Evolutionary conservation across 768 basidiomycete genomes (phyloP), one percentile per base, ranked within the genome.

Genomic region (Collybiopsis confluens): DNA sequence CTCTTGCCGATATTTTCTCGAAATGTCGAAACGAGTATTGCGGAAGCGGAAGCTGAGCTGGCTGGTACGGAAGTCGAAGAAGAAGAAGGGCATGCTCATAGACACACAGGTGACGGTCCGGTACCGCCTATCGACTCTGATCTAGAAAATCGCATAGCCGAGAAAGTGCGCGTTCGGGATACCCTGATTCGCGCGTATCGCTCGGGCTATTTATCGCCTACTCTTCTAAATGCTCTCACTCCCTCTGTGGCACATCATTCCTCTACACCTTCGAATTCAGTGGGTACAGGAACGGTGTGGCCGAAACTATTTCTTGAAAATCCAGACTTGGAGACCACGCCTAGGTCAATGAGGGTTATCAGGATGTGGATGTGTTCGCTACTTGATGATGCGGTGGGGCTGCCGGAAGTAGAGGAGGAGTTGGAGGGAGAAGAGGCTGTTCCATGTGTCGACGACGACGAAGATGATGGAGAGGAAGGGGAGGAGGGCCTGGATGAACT

Each of bases 241-340:
- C 26, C 30, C 33, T 61, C 1, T 89, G 88, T 3, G 64, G 65
- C 1, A 65, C 92, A 18, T 72, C 80, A 16, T 78, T 85, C 1
- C 76, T 79, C 55, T 67, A 81, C 26, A 64, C 86, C 64, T 33
- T 33, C 30, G 30, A 85, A 91, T 58, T 63, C 77, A 4, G 64
- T 91, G 49, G 80, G 68, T 53, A 82, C 85, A 0, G 79, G 77
- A 16, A 82, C 87, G 1, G 83, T 73, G 54, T 92, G 88, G 87
- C 82, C 86, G 4, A 71, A 75, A 30, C 63, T 84, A n/a, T 90
- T 89, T 64, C 75, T 92, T 18, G 90, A 92, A 56, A 79, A 83
- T 58, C 90, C 90, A 0, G 90, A 92, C 65, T 47, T 77, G 27
- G 87, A 90, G 64, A 81, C 81, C 0, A 84, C 86, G 10, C 71